Percentiles rank a stretch among this genome's conserved stretches.
Evolutionary conservation across 129 eudicot species (phyloP).

Genomic region (Flaveria sonorensis): DNA sequence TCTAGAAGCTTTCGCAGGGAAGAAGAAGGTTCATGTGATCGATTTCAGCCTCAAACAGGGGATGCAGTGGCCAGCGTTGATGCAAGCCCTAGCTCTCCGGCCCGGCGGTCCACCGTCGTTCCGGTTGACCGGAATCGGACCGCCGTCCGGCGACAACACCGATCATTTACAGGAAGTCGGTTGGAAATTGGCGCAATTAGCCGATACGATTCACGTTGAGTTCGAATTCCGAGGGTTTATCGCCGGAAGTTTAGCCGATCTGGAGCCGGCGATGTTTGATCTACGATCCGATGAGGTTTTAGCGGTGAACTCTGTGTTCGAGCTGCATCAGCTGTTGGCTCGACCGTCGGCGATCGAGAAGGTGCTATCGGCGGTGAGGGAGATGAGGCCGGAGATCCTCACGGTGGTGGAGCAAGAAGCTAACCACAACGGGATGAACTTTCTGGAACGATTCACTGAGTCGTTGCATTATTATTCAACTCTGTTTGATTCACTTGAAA

Average conservation of each 20-base stretch:
- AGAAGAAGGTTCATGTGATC: conserved; percentile 66
- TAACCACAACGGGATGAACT: conserved; percentile 62
- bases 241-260: conserved; percentile 64
- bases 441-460: conserved; percentile 79
- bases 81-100: conserved; percentile 72
- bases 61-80: conserved; percentile 91
- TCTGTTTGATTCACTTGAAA: conserved; percentile 76
- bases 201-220: conserved; percentile 59
- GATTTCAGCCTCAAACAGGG: conserved; percentile 92
- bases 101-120: conserved; percentile 84
- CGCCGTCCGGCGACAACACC: conserved; percentile 53
- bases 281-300: conserved; percentile 54
- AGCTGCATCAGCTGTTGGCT: conserved; percentile 64
- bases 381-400: conserved; percentile 58
- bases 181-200: conserved; percentile 74
- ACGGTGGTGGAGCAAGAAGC: conserved; percentile 86
- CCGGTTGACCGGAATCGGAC: conserved; percentile 78
- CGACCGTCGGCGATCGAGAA: conserved; percentile 60
- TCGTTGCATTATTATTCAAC: conserved; percentile 77
- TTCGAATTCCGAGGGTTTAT: conserved; percentile 76
- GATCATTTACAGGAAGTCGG: conserved; percentile 80
- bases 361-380: conserved; percentile 53
- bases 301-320: conserved; percentile 80
- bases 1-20: conserved; percentile 65
- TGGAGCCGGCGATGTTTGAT: conserved; percentile 60